phyloP scores from a whole-genome alignment of 2,329 filamentous ascomycete species.

The Cladophialophora immunda region DNA sequence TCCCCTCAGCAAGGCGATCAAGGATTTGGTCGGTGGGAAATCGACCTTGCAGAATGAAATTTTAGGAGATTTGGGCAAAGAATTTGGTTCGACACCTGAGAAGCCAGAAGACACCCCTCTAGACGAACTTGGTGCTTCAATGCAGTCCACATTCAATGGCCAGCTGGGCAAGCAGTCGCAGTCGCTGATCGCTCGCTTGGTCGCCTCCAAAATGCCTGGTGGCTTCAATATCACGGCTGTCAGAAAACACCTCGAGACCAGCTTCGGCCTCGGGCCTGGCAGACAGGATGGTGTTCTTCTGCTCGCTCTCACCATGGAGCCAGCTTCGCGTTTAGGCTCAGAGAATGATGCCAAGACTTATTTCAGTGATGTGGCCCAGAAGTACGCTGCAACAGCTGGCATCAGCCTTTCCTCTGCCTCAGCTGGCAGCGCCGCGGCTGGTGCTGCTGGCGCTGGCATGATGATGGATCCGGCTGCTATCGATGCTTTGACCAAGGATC shows the following conservation, averaged over 20 bases:
- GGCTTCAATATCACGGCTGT: slow-evolving; percentile 98
- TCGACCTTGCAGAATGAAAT: slow-evolving; percentile 99
- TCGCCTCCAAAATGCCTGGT: slow-evolving; percentile 99
- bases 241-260: slow-evolving; percentile 91
- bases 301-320: slow-evolving; percentile 91
- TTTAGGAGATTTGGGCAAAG: slow-evolving; percentile 94
- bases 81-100: slow-evolving; percentile 97
- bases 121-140: slow-evolving; percentile 91
- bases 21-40: slow-evolving; percentile 97
- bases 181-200: slow-evolving; percentile 89
- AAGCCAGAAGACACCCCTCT: slow-evolving; percentile 98
- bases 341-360: slow-evolving; percentile 92
- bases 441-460: slow-evolving; percentile 78
- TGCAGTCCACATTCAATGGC: slow-evolving; percentile 99
- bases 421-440: slow-evolving; percentile 75
- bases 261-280: slow-evolving; percentile 87
- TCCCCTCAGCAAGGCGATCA: slow-evolving; percentile 95
- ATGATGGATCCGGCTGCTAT: slow-evolving; percentile 99
- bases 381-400: slow-evolving; percentile 85
- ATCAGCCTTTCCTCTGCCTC: slow-evolving; percentile 80
- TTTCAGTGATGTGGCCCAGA: slow-evolving; percentile 86
- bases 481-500: slow-evolving; percentile 96
- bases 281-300: slow-evolving; percentile 91
- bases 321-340: slow-evolving; percentile 83
- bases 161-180: slow-evolving; percentile 97